phyloP scores from a whole-genome alignment of 2,329 filamentous ascomycete species.

The Paecilomyces niveus region DNA sequence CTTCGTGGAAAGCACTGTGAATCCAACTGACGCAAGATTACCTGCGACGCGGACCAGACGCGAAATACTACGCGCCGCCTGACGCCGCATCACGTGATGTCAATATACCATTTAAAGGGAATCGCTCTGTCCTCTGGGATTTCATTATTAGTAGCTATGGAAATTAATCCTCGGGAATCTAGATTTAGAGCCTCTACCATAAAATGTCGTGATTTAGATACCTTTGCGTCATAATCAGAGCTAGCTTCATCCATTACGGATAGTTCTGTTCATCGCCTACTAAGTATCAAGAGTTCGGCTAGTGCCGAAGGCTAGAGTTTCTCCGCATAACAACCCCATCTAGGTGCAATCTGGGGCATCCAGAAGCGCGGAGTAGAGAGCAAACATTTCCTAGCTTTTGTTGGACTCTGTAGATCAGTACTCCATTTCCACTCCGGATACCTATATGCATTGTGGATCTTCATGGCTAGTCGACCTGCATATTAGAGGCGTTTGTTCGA shows the following conservation, averaged over 20 bases:
- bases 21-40: neutral
- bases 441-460: neutral
- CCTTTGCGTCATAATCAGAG: too few relatives aligned
- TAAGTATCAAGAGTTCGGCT: neutral
- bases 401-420: neutral
- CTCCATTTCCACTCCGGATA: neutral
- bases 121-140: neutral
- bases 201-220: too few relatives aligned
- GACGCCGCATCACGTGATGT: slow-evolving; percentile 19
- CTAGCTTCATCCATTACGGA: neutral
- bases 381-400: neutral
- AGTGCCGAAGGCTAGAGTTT: neutral
- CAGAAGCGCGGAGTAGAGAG: neutral
- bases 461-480: neutral
- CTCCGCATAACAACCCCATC: neutral
- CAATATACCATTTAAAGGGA: neutral
- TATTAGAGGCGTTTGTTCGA: neutral
- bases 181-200: neutral
- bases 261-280: neutral
- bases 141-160: neutral
- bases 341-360: neutral
- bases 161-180: neutral
- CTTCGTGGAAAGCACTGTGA: neutral
- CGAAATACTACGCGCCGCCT: slow-evolving; percentile 9
- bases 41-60: slow-evolving; percentile 11